Conservation (phyloP, 176 grass and related monocot species). For the Carex littledalei region DNA sequence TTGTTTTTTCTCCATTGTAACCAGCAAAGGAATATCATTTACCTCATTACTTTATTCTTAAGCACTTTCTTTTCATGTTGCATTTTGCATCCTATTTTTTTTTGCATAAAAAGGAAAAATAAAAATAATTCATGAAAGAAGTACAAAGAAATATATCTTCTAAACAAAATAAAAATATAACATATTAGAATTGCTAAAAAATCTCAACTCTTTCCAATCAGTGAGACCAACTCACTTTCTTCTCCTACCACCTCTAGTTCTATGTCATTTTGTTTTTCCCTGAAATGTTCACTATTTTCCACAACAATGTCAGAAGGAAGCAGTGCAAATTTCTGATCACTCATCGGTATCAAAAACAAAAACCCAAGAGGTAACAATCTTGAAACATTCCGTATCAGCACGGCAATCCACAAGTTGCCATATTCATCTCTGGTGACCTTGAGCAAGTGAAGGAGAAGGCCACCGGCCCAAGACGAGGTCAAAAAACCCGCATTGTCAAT, state of each 20-base stretch:
- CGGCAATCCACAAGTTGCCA: constrained; percentile 51
- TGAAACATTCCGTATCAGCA: constrained; percentile 59
- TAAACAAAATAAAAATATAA: neutral
- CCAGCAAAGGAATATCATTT: neutral
- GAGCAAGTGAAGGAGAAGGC: constrained; percentile 60
- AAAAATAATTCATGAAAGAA: neutral
- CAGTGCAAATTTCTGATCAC: constrained; percentile 38
- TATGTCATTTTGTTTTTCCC: constrained; percentile 2
- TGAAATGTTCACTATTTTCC: neutral
- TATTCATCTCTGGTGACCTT: constrained; percentile 67
- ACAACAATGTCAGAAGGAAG: constrained; percentile 47
- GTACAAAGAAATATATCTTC: neutral
- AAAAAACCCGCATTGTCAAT: constrained; percentile 65
- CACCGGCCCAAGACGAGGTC: constrained; percentile 70
- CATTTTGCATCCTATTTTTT: neutral
- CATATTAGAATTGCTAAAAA: neutral
- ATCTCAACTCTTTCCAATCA: constrained; percentile 24
- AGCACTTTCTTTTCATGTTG: neutral
- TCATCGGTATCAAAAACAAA: constrained; percentile 60
- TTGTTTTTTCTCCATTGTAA: neutral
- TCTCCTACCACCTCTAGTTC: constrained; percentile 14
- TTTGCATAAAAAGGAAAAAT: neutral
- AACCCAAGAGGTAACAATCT: constrained; percentile 52
- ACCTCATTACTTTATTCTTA: no score
- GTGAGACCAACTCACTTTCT: constrained; percentile 30